Percentiles rank a stretch among this genome's conserved stretches.
phyloP scores from a whole-genome alignment of 495 filamentous ascomycete genomes.

The Cryomyces antarcticus region DNA sequence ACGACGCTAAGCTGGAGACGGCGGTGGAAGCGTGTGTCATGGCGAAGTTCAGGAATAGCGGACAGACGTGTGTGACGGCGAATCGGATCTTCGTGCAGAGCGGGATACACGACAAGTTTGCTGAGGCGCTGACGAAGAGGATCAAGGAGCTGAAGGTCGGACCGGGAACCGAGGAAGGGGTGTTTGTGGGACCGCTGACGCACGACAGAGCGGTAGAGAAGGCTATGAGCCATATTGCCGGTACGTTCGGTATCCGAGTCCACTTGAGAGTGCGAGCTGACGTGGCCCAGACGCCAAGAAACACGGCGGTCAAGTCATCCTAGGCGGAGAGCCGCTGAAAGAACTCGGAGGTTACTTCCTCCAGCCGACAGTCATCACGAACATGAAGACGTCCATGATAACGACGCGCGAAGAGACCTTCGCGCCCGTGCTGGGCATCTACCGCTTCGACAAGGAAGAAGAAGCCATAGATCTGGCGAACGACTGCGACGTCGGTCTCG shows the following conservation, averaged over 20 bases:
- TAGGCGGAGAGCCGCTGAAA: constrained; percentile 42
- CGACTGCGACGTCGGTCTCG: constrained; percentile 14
- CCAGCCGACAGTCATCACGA: constrained; percentile 58
- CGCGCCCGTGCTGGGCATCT: constrained; percentile 68
- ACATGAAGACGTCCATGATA: constrained; percentile 65
- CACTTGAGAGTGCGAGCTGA: constrained; percentile 52
- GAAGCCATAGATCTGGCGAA: constrained; percentile 49
- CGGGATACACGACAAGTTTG: constrained; percentile 61
- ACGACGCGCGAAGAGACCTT: constrained; percentile 71
- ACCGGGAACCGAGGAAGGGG: constrained; percentile 44
- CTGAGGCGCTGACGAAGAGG: constrained; percentile 45
- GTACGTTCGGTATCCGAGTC: too few relatives aligned
- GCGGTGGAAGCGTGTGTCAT: constrained; percentile 58
- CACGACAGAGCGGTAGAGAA: constrained; percentile 56
- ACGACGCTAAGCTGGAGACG: constrained; percentile 63
- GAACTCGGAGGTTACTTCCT: constrained; percentile 60
- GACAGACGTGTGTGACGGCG: constrained; percentile 81
- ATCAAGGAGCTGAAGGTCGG: constrained; percentile 63
- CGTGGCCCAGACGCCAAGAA: constrained; percentile 20
- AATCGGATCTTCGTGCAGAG: constrained; percentile 71
- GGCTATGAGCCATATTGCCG: constrained; percentile 50
- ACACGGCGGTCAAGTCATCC: constrained; percentile 22
- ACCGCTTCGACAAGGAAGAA: constrained; percentile 61
- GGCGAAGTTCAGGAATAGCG: constrained; percentile 70
- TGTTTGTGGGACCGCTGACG: constrained; percentile 70